A percentile compares a stretch with the other conserved stretches of the same genome.
Conservation (phyloP, 1,284 basidiomycete genomes). For the Irpex rosettiformis region DNA sequence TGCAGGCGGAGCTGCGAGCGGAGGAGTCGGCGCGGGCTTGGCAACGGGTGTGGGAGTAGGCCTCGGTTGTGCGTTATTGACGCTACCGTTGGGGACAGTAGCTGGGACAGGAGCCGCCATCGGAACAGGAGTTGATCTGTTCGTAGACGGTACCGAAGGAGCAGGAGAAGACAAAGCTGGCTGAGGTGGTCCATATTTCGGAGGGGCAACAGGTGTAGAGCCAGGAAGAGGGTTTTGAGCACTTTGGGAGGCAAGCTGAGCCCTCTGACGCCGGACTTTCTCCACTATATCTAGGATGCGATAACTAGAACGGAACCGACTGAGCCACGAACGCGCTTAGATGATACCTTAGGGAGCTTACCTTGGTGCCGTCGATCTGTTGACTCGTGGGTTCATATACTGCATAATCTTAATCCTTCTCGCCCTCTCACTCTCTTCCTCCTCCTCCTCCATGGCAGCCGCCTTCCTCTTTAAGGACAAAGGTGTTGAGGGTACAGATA, state of each 20-base stretch:
- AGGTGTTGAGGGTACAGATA: constrained; percentile 64
- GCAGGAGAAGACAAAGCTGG: constrained; percentile 12
- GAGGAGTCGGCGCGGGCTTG: neutral
- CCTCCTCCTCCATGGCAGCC: constrained; percentile 58
- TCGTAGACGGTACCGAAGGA: constrained; percentile 14
- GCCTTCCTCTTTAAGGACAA: constrained; percentile 77
- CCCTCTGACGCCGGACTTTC: constrained; percentile 7
- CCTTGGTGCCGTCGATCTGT: constrained; percentile 18
- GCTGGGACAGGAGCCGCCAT: constrained; percentile 14
- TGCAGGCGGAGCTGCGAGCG: neutral
- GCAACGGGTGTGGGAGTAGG: neutral
- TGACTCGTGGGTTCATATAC: constrained; percentile 64
- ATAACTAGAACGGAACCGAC: constrained; percentile 37
- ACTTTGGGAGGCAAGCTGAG: constrained; percentile 17
- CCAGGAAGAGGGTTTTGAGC: neutral
- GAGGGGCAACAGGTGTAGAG: constrained; percentile 18
- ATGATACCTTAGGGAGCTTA: constrained; percentile 3
- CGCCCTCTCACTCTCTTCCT: constrained; percentile 67
- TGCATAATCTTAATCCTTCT: constrained; percentile 69
- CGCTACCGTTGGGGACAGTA: neutral
- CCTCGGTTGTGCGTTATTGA: neutral
- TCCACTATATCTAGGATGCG: constrained; percentile 48
- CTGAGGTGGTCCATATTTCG: constrained; percentile 15
- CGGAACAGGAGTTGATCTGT: constrained; percentile 14
- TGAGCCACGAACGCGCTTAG: constrained; percentile 6